Evolutionary conservation across 306 rosid genomes (phyloP).

Genomic region (Pachyrhizus erosus): DNA sequence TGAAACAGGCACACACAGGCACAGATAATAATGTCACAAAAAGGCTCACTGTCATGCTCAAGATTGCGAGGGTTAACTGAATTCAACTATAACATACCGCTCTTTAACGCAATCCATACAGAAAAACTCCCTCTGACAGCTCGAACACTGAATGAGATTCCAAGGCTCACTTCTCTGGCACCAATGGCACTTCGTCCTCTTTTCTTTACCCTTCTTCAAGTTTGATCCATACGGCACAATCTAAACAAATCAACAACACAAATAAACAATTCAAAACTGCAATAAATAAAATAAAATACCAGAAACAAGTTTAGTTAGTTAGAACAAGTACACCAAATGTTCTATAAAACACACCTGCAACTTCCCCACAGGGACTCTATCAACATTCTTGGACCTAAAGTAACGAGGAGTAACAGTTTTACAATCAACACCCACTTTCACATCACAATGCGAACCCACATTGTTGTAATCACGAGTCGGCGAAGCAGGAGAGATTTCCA

Average conservation of each 20-base stretch:
- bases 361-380: conserved; percentile 67
- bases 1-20: conserved; percentile 5
- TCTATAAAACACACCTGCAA: conserved; percentile 62
- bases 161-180: conserved; percentile 69
- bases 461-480: conserved; percentile 58
- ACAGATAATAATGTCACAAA: not conserved
- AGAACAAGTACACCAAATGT: not conserved
- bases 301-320: not conserved
- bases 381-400: conserved; percentile 91
- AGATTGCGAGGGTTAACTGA: conserved; percentile 2
- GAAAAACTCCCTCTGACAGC: conserved; percentile 82
- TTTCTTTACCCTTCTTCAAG: conserved; percentile 58
- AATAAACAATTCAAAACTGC: not conserved
- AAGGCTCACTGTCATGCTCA: not conserved
- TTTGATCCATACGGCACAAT: conserved; percentile 58
- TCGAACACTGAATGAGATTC: conserved; percentile 74
- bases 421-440: conserved; percentile 60
- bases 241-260: conserved; percentile 46
- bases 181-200: conserved; percentile 81
- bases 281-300: no score
- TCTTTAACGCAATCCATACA: conserved; percentile 87
- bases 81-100: conserved; percentile 63
- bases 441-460: conserved; percentile 63
- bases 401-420: conserved; percentile 54
- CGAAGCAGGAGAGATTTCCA: conserved; percentile 85